These are phyloP conservation scores for Nitzschia sp. DNA, from an alignment of 108 stramenopile species.

Conservation along the genomic window DNA sequence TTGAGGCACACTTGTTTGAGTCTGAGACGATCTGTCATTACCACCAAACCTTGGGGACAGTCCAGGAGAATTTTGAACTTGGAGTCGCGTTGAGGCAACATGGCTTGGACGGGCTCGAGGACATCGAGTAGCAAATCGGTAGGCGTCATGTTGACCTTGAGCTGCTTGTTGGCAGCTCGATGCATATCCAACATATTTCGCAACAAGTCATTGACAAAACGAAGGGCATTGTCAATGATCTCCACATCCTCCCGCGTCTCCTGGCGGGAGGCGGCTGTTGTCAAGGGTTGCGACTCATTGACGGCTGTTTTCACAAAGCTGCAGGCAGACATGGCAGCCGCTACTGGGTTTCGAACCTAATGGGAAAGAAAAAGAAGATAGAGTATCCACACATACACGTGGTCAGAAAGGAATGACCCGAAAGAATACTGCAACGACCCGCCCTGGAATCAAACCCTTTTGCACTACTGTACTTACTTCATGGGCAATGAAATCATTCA, in stretches of 20 bases:
- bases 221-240: slow-evolving; percentile 39
- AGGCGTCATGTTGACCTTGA: slow-evolving; percentile 27
- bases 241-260: slow-evolving; percentile 39
- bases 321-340: slow-evolving; percentile 56
- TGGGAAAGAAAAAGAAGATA: not conserved
- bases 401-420: too few species aligned
- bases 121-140: slow-evolving; percentile 57
- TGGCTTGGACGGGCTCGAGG: slow-evolving; percentile 36
- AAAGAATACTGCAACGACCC: too few species aligned
- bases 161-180: slow-evolving; percentile 41
- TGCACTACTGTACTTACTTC: slow-evolving; percentile 14
- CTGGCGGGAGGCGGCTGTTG: not conserved
- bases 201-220: slow-evolving; percentile 55
- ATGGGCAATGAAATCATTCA: slow-evolving; percentile 58
- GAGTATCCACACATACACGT: too few species aligned
- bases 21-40: slow-evolving; percentile 50
- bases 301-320: slow-evolving; percentile 42
- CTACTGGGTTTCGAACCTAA: slow-evolving; percentile 53
- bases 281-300: slow-evolving; percentile 3
- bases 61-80: slow-evolving; percentile 31
- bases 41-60: slow-evolving; percentile 37
- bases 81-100: slow-evolving; percentile 34
- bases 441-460: too few species aligned
- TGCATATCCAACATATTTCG: slow-evolving; percentile 60
- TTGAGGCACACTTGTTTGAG: slow-evolving; percentile 61